Evolutionary conservation across 164 flowering plant genomes (phyloP).

Genomic region (Paratinospora sagittata): DNA sequence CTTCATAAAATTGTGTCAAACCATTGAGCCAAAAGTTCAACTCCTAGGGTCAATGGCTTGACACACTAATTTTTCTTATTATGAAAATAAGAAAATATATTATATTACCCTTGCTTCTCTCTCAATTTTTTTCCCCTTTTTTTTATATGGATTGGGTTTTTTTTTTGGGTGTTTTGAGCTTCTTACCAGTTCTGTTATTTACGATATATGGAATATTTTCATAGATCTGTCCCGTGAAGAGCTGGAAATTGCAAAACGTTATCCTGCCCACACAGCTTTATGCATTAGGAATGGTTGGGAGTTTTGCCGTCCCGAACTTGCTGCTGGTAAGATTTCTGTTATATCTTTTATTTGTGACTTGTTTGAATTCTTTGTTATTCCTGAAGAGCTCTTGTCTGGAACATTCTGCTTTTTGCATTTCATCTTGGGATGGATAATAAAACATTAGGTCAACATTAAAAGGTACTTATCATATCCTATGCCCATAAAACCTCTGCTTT

Average conservation of each 20-base stretch:
- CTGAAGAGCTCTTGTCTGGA: background rate
- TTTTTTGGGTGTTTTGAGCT: background rate
- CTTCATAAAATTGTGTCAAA: no score
- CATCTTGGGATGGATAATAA: background rate
- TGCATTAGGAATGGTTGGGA: conserved; percentile 98
- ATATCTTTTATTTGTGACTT: background rate
- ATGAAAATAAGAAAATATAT: background rate
- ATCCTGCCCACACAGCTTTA: conserved; percentile 81
- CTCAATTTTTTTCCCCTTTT: background rate
- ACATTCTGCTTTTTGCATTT: background rate
- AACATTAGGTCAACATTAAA: no score
- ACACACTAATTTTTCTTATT: background rate
- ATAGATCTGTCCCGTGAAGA: conserved; percentile 81
- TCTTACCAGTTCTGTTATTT: background rate
- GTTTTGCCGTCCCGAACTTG: conserved; percentile 81
- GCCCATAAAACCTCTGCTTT: no score
- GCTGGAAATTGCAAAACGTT: conserved; percentile 64
- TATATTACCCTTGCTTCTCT: background rate
- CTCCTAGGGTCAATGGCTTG: background rate
- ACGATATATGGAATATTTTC: conserved; percentile 8
- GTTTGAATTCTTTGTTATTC: background rate
- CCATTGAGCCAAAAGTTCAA: background rate
- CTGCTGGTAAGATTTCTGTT: conserved; percentile 44
- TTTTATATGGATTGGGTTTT: background rate
- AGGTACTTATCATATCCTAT: no score